phyloP scores from a whole-genome alignment of 495 filamentous ascomycete species.

The Annulohypoxylon moriforme region DNA sequence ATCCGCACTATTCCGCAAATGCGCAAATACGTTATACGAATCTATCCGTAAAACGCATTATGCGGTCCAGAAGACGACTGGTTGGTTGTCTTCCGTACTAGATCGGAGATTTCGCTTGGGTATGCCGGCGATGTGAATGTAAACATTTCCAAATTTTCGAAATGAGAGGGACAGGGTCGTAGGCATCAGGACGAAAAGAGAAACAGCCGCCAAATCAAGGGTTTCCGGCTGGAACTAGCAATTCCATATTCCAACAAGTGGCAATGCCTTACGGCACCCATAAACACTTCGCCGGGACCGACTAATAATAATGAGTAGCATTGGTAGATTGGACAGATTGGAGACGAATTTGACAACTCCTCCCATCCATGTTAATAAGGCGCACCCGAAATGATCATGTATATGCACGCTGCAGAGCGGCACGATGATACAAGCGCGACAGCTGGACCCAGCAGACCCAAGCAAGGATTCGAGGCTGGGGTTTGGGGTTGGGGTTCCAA shows the following conservation, averaged over 20 bases:
- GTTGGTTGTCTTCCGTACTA: neutral
- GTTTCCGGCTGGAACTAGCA: conserved; percentile 7
- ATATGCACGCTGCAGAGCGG: conserved; percentile 31
- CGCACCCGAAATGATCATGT: conserved; percentile 30
- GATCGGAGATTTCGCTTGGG: conserved; percentile 22
- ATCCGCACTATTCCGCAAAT: neutral
- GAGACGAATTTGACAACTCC: conserved; percentile 21
- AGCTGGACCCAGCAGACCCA: neutral
- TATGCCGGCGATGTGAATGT: conserved; percentile 2
- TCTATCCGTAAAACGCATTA: conserved; percentile 6
- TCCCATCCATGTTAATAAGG: conserved; percentile 27
- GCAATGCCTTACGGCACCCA: conserved; percentile 4
- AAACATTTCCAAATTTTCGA: conserved; percentile 18
- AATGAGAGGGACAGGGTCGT: conserved; percentile 34
- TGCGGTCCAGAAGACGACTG: conserved; percentile 20
- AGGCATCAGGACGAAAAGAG: conserved; percentile 17
- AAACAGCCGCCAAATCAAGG: conserved; percentile 24
- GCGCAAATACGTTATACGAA: neutral
- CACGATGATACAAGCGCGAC: conserved; percentile 35
- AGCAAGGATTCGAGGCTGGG: conserved; percentile 11
- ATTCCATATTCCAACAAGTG: conserved; percentile 22
- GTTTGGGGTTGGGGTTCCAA: conserved; percentile 18
- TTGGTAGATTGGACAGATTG: neutral
- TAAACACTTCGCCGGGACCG: conserved; percentile 27
- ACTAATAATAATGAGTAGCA: conserved; percentile 26